Percentiles rank a stretch among this genome's conserved stretches.
Evolutionary conservation across 75 land plant genomes (phyloP).

Genomic region (Cunninghamia lanceolata): DNA sequence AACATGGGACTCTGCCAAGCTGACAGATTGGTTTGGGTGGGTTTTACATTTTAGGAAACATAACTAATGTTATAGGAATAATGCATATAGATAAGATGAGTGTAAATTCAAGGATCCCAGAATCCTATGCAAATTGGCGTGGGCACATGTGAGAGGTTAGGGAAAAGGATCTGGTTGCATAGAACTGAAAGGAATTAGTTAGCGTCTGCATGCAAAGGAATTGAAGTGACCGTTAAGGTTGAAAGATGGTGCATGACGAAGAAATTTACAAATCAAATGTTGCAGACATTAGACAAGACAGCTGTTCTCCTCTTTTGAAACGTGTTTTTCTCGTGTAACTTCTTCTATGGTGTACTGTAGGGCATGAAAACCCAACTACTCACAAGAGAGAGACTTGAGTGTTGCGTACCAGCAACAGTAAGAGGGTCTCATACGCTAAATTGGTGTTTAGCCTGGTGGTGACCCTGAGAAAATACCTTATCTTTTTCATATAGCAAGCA

Average conservation of each 20-base stretch:
- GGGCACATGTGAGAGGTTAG: not conserved
- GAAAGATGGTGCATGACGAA: not conserved
- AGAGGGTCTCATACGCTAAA: too few species aligned
- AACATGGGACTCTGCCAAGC: not conserved
- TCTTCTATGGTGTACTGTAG: not conserved
- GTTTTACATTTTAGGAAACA: not conserved
- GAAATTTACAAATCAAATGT: not conserved
- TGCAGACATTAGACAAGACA: not conserved
- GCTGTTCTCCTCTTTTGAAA: not conserved
- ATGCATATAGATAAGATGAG: not conserved
- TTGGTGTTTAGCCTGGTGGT: too few species aligned
- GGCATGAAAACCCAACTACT: not conserved
- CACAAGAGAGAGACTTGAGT: not conserved
- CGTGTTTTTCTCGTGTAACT: not conserved
- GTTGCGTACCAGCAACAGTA: not conserved
- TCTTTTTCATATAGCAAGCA: not conserved
- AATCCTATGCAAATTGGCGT: not conserved
- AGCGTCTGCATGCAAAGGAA: not conserved
- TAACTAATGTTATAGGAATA: too few species aligned
- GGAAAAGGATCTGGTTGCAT: not conserved
- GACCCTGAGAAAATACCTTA: too few species aligned
- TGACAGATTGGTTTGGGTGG: not conserved
- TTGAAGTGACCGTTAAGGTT: not conserved
- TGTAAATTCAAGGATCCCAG: not conserved
- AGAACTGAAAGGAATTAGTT: not conserved